Conservation (phyloP, 2,329 filamentous ascomycete species). For the Arthroderma uncinatum region DNA sequence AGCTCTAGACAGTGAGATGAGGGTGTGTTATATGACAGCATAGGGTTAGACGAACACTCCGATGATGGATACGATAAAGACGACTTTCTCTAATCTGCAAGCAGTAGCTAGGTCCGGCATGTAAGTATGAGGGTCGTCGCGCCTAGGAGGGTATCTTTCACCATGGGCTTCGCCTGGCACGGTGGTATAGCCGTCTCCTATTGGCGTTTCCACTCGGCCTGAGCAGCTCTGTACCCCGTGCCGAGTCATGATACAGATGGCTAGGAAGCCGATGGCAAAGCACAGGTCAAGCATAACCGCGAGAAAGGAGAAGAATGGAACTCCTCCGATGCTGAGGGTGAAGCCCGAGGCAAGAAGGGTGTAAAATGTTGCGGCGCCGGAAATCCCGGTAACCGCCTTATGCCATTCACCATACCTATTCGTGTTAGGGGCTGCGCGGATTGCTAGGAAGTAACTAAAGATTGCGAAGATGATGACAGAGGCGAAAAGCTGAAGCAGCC, state of each 20-base stretch:
- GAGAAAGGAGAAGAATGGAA: constrained; percentile 59
- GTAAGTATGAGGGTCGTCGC: constrained; percentile 16
- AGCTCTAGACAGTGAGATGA: neutral
- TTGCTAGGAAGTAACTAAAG: constrained; percentile 74
- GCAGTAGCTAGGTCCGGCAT: constrained; percentile 42
- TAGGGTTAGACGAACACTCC: constrained; percentile 48
- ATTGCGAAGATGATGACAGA: constrained; percentile 63
- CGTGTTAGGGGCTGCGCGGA: constrained; percentile 54
- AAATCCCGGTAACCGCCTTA: constrained; percentile 66
- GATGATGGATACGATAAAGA: constrained; percentile 66
- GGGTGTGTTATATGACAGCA: neutral
- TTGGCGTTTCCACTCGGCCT: constrained; percentile 52
- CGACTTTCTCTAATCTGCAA: constrained; percentile 66
- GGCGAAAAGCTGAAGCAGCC: constrained; percentile 61
- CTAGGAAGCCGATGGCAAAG: constrained; percentile 69
- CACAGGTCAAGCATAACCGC: constrained; percentile 65
- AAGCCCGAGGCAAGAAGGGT: constrained; percentile 59
- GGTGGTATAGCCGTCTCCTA: constrained; percentile 52
- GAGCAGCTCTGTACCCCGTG: constrained; percentile 57
- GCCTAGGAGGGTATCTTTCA: constrained; percentile 34
- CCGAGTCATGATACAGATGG: constrained; percentile 64
- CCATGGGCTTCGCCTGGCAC: constrained; percentile 40
- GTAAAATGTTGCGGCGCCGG: constrained; percentile 65
- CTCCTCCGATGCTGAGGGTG: constrained; percentile 68
- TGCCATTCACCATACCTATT: constrained; percentile 53